These are phyloP conservation scores for Botrytis deweyae DNA, from an alignment of 2,329 filamentous ascomycete genomes.

Conservation along the genomic window DNA sequence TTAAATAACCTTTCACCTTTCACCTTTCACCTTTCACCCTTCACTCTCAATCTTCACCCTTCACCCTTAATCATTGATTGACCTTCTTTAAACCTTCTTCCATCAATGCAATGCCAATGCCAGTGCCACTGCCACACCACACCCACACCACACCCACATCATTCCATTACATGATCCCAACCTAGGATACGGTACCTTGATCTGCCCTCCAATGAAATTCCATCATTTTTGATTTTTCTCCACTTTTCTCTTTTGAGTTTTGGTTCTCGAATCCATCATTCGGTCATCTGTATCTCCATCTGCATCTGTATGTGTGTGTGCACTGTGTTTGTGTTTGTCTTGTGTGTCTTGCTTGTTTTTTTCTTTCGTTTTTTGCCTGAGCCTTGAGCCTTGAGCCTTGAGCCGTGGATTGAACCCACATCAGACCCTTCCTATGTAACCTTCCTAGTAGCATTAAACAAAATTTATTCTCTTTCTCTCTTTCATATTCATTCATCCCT, in stretches of 20 bases:
- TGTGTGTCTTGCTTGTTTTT: neutral
- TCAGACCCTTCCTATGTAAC: neutral
- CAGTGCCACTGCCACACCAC: neutral
- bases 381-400: neutral
- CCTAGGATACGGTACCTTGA: neutral
- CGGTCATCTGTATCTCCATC: neutral
- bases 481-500: neutral
- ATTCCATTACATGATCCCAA: too few species aligned
- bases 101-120: too few species aligned
- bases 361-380: too few species aligned
- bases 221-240: accelerated
- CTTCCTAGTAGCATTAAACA: too few species aligned
- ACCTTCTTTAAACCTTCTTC: too few species aligned
- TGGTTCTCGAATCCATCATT: neutral
- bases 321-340: neutral
- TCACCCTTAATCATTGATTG: too few species aligned
- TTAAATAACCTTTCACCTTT: too few species aligned
- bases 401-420: neutral
- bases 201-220: neutral
- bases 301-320: neutral
- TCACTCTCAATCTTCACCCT: too few species aligned
- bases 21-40: too few species aligned
- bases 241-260: neutral
- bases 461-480: slow-evolving; percentile 3
- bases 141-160: neutral